Conservation (phyloP, 371 early-diverging fungal species). For the Rhizopus sp. region DNA sequence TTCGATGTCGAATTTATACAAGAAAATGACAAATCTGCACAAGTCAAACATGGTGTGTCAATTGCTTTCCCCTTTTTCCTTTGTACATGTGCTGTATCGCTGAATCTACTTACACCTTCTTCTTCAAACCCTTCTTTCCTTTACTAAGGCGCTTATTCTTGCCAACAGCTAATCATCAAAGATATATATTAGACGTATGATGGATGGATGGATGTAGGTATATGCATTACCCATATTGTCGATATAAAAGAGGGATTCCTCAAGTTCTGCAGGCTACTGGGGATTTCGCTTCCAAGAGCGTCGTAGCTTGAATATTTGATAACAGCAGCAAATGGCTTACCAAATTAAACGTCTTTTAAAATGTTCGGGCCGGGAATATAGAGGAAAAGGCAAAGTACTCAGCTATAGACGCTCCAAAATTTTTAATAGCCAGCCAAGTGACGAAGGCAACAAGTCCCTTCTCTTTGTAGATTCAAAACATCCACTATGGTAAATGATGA, state of each 20-base stretch:
- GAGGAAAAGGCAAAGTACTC: too few species aligned
- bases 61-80: constrained; percentile 9
- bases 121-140: constrained; percentile 97
- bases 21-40: not conserved
- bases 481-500: constrained; percentile 31
- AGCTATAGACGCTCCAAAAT: too few species aligned
- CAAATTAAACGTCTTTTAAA: too few species aligned
- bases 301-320: too few species aligned
- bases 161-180: constrained; percentile 73
- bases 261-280: constrained; percentile 8
- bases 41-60: not conserved
- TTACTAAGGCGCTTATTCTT: constrained; percentile 96
- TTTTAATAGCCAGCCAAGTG: not conserved
- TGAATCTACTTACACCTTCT: constrained; percentile 84
- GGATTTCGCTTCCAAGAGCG: constrained; percentile 9
- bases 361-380: too few species aligned
- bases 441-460: constrained; percentile 2
- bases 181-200: not conserved
- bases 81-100: not conserved
- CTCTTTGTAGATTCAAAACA: constrained; percentile 26
- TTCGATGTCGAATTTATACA: not conserved
- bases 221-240: constrained; percentile 23
- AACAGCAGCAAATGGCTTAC: too few species aligned
- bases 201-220: constrained; percentile 14
- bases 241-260: constrained; percentile 27